Evolutionary conservation across 208 protist genomes (phyloP), one percentile per base, ranked within the genome.

Genomic region (Kentomonas sorsogonicus): DNA sequence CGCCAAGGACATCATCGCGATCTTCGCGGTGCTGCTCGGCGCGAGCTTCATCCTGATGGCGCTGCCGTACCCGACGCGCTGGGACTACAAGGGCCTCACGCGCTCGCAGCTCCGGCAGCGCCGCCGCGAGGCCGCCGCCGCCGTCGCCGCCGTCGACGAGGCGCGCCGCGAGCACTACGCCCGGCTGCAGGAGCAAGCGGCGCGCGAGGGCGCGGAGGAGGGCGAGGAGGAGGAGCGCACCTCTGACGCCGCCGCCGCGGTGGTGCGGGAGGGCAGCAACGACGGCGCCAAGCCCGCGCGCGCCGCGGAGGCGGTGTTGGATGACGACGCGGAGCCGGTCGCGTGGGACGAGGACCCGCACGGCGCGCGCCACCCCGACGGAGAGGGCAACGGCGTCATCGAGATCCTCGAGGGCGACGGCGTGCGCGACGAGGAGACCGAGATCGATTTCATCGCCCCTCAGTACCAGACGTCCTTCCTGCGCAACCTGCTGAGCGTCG

Each of bases 391-490:
- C n/a, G n/a, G n/a, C n/a, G n/a, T n/a, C n/a, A n/a, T n/a, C n/a
- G n/a, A n/a, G n/a, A n/a, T n/a, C n/a, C n/a, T n/a, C n/a, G n/a
- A n/a, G n/a, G n/a, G n/a, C n/a, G n/a, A n/a, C n/a, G n/a, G n/a
- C n/a, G n/a, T n/a, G n/a, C n/a, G n/a, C n/a, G n/a, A n/a, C 15
- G 50, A 54, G 27, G 9, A 60, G 50, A 68, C 60, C 7, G 69
- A 82, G 38, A 51, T 80, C 10, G 78, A 86, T 52, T 86, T 74
- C 60, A 62, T 83, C 43, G 74, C 77, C 4, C 81, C 81, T 15
- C 74, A 81, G 55, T 68, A 69, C 3, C 73, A 80, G 39, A 66
- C 56, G 13, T 48, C 44, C 11, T 80, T 80, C 34, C 15, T 64
- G 1, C 47, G 62, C n/a, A 69, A 59, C 54, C 22, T 69, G 15